Conservation (phyloP, 768 basidiomycete genomes). For the Lactarius hengduanensis region DNA sequence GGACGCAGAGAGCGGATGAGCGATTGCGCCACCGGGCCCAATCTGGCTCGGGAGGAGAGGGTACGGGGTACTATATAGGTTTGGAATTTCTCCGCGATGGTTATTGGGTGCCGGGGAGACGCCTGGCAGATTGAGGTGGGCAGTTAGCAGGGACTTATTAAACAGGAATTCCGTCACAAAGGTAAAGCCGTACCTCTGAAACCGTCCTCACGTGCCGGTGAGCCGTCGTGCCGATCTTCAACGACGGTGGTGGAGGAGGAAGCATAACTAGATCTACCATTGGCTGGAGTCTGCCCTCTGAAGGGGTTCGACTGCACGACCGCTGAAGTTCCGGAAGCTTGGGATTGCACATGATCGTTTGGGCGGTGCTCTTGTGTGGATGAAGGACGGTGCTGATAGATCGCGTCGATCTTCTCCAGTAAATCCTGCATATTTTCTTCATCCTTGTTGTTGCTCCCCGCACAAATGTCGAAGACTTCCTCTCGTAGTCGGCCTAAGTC, state of each 20-base stretch:
- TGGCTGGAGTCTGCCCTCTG: not conserved
- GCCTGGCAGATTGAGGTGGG: not conserved
- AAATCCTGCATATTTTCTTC: not conserved
- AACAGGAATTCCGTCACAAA: no score
- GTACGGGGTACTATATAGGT: not conserved
- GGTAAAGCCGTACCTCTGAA: not conserved
- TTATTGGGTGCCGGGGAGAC: not conserved
- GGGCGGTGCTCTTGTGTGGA: not conserved
- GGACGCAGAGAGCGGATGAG: not conserved
- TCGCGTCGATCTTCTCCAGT: not conserved
- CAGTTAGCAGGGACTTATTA: not conserved
- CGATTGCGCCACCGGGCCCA: not conserved
- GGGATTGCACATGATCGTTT: not conserved
- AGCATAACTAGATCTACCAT: not conserved
- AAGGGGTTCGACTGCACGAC: not conserved
- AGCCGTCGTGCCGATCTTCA: not conserved
- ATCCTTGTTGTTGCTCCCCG: not conserved
- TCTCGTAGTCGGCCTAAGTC: constrained; percentile 4
- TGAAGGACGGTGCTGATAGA: not conserved
- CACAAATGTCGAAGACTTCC: not conserved
- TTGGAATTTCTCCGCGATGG: not conserved
- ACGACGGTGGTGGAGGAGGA: not conserved
- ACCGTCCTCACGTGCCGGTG: not conserved
- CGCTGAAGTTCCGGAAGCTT: no score
- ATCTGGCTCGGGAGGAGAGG: not conserved